Base-by-base conservation (phyloP, 2,329 filamentous ascomycete genomes). In the Alternaria longipes region DNA sequence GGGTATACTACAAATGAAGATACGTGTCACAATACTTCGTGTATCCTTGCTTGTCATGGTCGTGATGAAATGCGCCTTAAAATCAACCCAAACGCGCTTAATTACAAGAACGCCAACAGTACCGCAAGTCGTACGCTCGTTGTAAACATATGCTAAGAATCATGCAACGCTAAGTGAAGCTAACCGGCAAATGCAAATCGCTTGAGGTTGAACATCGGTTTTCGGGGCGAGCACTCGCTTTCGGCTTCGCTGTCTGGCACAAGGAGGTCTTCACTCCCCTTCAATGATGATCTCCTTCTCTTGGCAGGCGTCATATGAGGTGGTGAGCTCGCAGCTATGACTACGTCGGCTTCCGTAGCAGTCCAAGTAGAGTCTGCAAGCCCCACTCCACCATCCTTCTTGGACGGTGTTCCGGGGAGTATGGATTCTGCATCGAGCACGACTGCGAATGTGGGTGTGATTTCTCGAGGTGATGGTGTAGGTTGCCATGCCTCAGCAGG, bases 231-330 rank as follows among this genome's bases (percentile, higher is more conserved):
- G 44, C 73, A 74, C 2, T 78, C 74, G 26, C 74, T 76, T 40
- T 79, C 78, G 16, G 70, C 77, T 36, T 80, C 79, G 65, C 82
- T 84, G 44, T 83, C 78, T 0, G 81, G 81, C 0, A 84, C 75
- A 14, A 84, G 67, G 18, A 83, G 59, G 51, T 84, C 82, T 63
- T 84, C 82, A 60, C 82, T 84, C 12, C 82, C 82, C 60, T 79
- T 78, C 8, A 77, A 49, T 2, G 69, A 65, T 14, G 68, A 67
- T 28, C 65, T 59, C 38, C 67, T 60, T 28, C 69, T 63, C 16
- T 67, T 69, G 6, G 59, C 52, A 28, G 71, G 64, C 11, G 71
- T 65, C 9, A 70, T 62, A 18, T 64, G 64, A 36, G 58, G 72
- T 46, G 65, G 74, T 40, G 61, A 70, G 34, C 72, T 76, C 8